Evolutionary conservation across 2,329 filamentous ascomycete genomes (phyloP), one percentile per base, ranked within the genome.

Genomic region (Lizonia empirigonia): DNA sequence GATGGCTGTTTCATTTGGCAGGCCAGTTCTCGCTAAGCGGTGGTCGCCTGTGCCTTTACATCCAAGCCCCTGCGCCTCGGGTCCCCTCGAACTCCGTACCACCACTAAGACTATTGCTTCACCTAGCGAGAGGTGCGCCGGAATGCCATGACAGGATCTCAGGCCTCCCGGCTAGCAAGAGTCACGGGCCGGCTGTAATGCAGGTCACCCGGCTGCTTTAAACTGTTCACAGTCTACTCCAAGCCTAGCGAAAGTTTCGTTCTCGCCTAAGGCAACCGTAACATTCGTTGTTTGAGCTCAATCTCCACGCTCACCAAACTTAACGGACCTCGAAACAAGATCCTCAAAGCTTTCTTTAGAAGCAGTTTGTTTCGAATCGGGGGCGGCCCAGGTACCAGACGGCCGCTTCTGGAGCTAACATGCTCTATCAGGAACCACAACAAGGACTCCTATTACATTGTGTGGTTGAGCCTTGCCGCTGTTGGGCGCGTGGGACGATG

Each of bases 321-420:
- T 50, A 27, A 50, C 45, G 32, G 40, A 20, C 30, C 18, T 42
- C 53, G 58, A 62, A 61, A 58, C 53, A 53, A 44, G 24, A 50
- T 41, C 54, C 53, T 56, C 51, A 39, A 49, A 38, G 8, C 59
- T 59, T 58, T 55, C 49, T 61, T 64, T 64, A 58, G 62, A 55
- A 62, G 30, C 37, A 37, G 2, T 12, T 24, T 49, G 55, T 61
- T 63, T 64, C 59, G 48, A 51, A 33, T 48, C 20, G 42, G 36
- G 34, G 42, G 38, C 50, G 33, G n/a, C 32, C 30, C 35, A 56
- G 15, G 20, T 40, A 49, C 34, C 45, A 39, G 33, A 35, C 34
- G 32, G 30, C 22, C 22, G 35, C 26, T 44, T 34, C 24, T 18
- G 15, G 12, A 38, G 30, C 41, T 39, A 50, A 44, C 2, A 19